Conservation (phyloP, 2,329 filamentous ascomycete species). For the Ustilaginoidea virens region DNA sequence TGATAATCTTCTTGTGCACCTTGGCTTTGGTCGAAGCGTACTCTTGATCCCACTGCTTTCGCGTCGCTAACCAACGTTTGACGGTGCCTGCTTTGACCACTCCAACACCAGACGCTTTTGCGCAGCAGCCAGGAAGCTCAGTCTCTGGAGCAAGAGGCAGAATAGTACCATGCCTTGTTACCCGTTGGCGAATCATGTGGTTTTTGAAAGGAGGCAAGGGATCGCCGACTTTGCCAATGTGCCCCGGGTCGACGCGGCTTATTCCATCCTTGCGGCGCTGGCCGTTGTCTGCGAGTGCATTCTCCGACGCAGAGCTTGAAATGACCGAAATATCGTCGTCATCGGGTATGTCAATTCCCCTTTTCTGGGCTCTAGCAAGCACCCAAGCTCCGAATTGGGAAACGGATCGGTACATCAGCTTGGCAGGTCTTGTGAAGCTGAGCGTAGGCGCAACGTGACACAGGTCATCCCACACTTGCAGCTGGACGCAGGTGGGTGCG, state of each 20-base stretch:
- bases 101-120: conserved; percentile 53
- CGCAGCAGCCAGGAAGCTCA: conserved; percentile 48
- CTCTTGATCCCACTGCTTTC: conserved; percentile 55
- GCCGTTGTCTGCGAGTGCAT: conserved; percentile 9
- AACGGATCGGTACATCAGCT: conserved; percentile 86
- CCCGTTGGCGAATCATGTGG: conserved; percentile 84
- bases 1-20: conserved; percentile 57
- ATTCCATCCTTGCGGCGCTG: conserved; percentile 8
- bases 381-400: conserved; percentile 92
- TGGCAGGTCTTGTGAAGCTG: conserved; percentile 92
- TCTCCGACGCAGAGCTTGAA: conserved; percentile 37
- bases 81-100: conserved; percentile 68
- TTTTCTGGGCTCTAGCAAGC: conserved; percentile 66
- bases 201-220: conserved; percentile 63
- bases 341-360: conserved; percentile 64
- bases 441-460: conserved; percentile 86
- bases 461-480: conserved; percentile 92
- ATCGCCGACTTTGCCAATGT: conserved; percentile 78
- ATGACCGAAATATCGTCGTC: conserved; percentile 66
- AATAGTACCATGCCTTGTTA: conserved; percentile 64
- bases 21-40: conserved; percentile 55
- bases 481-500: conserved; percentile 75
- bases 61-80: conserved; percentile 67
- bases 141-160: conserved; percentile 48
- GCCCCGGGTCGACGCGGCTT: conserved; percentile 10